Conservation (phyloP, 2,329 filamentous ascomycete genomes). For the Phialophora expanda region DNA sequence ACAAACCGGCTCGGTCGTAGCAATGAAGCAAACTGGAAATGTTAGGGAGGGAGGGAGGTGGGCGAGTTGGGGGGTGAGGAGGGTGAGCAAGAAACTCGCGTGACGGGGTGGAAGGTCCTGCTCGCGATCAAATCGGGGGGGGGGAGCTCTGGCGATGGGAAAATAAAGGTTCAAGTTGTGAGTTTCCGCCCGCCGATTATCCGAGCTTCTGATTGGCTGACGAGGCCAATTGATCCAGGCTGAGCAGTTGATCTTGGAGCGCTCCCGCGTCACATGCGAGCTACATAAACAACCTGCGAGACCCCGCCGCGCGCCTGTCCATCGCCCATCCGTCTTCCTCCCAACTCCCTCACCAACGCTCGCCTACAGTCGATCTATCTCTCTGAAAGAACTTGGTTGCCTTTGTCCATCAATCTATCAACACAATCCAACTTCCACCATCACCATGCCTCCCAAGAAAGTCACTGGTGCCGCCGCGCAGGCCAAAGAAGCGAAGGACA, state of each 20-base stretch:
- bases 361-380: constrained; percentile 30
- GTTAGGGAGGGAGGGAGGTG: not conserved
- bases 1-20: not conserved
- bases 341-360: constrained; percentile 20
- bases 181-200: constrained; percentile 12
- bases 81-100: not conserved
- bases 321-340: constrained; percentile 33
- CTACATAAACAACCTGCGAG: constrained; percentile 42
- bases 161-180: not conserved
- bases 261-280: constrained; percentile 34
- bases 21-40: not conserved
- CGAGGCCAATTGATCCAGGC: constrained; percentile 20
- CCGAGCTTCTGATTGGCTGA: constrained; percentile 29
- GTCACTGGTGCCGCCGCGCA: constrained; percentile 55
- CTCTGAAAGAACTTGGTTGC: constrained; percentile 18
- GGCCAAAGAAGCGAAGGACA: constrained; percentile 43
- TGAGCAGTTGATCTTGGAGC: not conserved
- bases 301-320: constrained; percentile 47
- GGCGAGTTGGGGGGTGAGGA: not conserved
- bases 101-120: not conserved
- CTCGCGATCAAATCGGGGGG: constrained; percentile 3
- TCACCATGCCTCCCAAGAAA: constrained; percentile 71
- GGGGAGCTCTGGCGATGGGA: not conserved
- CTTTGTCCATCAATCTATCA: constrained; percentile 31
- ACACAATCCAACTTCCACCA: constrained; percentile 32